phyloP scores from a whole-genome alignment of 768 basidiomycete species.

The Holtermannia corniformis region DNA sequence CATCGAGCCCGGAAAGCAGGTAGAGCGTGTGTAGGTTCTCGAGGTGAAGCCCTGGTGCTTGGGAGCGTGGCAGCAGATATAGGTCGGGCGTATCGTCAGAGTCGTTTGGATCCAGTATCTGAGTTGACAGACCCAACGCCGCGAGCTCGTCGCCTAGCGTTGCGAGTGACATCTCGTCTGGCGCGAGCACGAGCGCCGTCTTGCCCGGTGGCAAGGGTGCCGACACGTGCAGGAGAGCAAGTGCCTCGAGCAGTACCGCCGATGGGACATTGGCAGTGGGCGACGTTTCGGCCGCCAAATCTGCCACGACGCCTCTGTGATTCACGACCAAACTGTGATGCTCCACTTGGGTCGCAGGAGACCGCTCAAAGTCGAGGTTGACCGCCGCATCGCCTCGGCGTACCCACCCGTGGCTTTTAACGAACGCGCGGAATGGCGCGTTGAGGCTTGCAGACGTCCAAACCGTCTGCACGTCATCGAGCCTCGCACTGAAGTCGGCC shows the following conservation, averaged over 20 bases:
- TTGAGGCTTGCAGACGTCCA: constrained; percentile 10
- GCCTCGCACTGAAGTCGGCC: constrained; percentile 1
- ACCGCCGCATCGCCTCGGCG: not conserved
- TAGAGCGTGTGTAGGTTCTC: constrained; percentile 10
- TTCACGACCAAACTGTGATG: constrained; percentile 8
- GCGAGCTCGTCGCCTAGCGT: constrained; percentile 1
- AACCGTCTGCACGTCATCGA: constrained; percentile 6
- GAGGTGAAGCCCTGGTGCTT: constrained; percentile 9
- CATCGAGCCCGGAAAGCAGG: constrained; percentile 11
- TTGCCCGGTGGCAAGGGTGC: constrained; percentile 5
- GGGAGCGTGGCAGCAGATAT: constrained; percentile 4
- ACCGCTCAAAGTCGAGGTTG: constrained; percentile 9
- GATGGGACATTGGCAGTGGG: not conserved
- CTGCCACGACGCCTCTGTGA: not conserved
- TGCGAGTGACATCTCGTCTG: constrained; percentile 9
- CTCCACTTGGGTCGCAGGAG: constrained; percentile 2
- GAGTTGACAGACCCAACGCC: constrained; percentile 3
- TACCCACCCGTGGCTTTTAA: constrained; percentile 10
- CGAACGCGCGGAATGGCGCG: constrained; percentile 5
- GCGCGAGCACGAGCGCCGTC: constrained; percentile 5
- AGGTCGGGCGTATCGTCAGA: not conserved
- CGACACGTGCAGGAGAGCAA: constrained; percentile 9
- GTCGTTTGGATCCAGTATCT: not conserved
- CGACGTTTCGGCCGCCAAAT: not conserved
- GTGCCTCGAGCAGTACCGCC: constrained; percentile 6